Evolutionary conservation across 2,329 filamentous ascomycete species (phyloP).

Genomic region (Colletotrichum navitas): DNA sequence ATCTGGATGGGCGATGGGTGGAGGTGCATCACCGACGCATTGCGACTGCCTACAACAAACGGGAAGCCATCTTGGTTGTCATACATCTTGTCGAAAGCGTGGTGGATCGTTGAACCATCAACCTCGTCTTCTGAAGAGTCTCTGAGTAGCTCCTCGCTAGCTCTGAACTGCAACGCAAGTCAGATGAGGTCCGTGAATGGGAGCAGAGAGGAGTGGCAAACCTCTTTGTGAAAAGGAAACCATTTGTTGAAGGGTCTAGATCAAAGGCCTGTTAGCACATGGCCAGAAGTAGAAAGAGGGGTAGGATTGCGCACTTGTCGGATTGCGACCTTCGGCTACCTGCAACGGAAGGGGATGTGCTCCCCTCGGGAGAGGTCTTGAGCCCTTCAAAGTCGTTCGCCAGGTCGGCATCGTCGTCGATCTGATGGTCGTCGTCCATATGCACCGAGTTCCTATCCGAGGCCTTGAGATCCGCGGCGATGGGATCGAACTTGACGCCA

Average conservation of each 20-base stretch:
- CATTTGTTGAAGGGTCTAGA: conserved; percentile 55
- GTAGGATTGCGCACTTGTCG: conserved; percentile 45
- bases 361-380: conserved; percentile 64
- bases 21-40: conserved; percentile 57
- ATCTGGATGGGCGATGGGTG: conserved; percentile 71
- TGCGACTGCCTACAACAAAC: conserved; percentile 64
- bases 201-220: conserved; percentile 45
- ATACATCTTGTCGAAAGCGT: conserved; percentile 72
- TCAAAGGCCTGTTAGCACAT: conserved; percentile 15
- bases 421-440: conserved; percentile 26
- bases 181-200: conserved; percentile 9
- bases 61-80: conserved; percentile 68
- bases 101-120: conserved; percentile 67
- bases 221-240: conserved; percentile 67
- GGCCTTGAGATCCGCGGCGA: conserved; percentile 65
- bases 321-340: conserved; percentile 44
- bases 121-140: conserved; percentile 71
- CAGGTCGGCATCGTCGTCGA: conserved; percentile 68
- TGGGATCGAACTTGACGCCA: conserved; percentile 76
- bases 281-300: background rate
- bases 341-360: conserved; percentile 50
- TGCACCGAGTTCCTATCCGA: conserved; percentile 39
- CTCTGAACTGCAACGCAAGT: conserved; percentile 58
- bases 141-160: conserved; percentile 60
- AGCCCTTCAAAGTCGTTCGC: conserved; percentile 68